Evolutionary conservation across 2,329 filamentous ascomycete species (phyloP), one percentile per base, ranked within the genome.

Genomic region (Trichoderma simmonsii): DNA sequence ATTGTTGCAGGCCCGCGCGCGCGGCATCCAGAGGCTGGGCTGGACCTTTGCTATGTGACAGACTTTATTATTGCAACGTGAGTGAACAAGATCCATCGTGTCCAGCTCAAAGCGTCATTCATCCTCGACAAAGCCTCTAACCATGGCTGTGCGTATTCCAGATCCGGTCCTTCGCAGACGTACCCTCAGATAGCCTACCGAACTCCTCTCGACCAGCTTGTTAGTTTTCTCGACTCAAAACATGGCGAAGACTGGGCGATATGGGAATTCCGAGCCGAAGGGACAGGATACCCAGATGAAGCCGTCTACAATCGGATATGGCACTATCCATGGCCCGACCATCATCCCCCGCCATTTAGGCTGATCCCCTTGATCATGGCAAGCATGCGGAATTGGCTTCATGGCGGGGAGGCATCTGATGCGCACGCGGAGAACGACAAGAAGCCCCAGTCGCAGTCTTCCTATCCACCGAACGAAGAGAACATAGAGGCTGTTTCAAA

Each of bases 191-290:
- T 92, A 74, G 94, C 94, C 73, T 99, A 98, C 83, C 93, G 96
- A 78, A 99, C 97, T 79, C 95, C 95, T 0, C 90, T 97, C 64
- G 92, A 97, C 78, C 89, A 91, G 51, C 89, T 99, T 26, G 93
- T 98, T 73, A 88, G 89, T 75, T 99, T 95, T 80, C 91, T 99
- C 74, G 94, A 98, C 82, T 85, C 87, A 59, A 93, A 94, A 78
- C 96, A 99, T 82, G 91, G 88, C 32, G 83, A 90, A 30, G 85
- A 96, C 74, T 99, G 96, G 96, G 90, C 92, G 3, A 97, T 99
- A 77, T 99, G 95, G 94, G 96, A 99, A 83, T 99, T 99, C 77
- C 91, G 96, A 60, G 96, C 94, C 43, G 96, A 99, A 81, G 96
- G 96, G 6, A 98, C 96, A 0, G 96, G 96, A 1, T 99, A 99